phyloP scores from a whole-genome alignment of 228 moss, liverwort and hornwort species.

The Sphagnum magellanicum region DNA sequence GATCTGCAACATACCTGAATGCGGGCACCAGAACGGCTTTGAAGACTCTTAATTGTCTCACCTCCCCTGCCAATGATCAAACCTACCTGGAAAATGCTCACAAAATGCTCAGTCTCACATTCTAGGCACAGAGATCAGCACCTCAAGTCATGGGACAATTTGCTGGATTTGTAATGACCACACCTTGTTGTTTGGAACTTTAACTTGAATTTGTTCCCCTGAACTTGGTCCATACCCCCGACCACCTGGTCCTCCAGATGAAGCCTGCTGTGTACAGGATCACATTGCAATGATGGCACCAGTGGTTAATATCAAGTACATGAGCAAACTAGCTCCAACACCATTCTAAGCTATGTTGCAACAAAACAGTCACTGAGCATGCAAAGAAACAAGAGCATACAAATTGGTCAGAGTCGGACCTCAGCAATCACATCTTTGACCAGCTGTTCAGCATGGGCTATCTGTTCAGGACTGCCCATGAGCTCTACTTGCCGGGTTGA shows the following conservation, averaged over 20 bases:
- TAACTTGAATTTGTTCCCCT: constrained; percentile 95
- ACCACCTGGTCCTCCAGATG: constrained; percentile 75
- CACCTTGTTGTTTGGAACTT: constrained; percentile 97
- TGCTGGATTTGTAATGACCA: too few species aligned
- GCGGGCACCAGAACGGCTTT: constrained; percentile 94
- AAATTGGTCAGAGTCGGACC: constrained; percentile 30
- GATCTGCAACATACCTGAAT: constrained; percentile 68
- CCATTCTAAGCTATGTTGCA: too few species aligned
- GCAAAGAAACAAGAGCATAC: too few species aligned
- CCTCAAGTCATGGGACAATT: too few species aligned
- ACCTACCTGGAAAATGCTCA: constrained; percentile 54
- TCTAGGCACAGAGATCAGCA: too few species aligned
- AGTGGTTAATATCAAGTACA: too few species aligned
- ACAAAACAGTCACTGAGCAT: too few species aligned
- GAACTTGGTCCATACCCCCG: constrained; percentile 4
- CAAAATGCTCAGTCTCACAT: too few species aligned
- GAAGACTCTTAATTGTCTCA: constrained; percentile 93
- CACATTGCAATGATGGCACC: too few species aligned
- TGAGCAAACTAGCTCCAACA: too few species aligned
- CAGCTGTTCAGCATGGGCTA: constrained; percentile 89
- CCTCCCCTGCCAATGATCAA: constrained; percentile 95
- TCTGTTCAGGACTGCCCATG: constrained; percentile 95
- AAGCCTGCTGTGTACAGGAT: constrained; percentile 76
- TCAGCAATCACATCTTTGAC: constrained; percentile 98
- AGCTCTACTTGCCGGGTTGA: constrained; percentile 93